Base-by-base conservation (phyloP, 768 basidiomycete genomes). In the Punctularia strigosozonata region DNA sequence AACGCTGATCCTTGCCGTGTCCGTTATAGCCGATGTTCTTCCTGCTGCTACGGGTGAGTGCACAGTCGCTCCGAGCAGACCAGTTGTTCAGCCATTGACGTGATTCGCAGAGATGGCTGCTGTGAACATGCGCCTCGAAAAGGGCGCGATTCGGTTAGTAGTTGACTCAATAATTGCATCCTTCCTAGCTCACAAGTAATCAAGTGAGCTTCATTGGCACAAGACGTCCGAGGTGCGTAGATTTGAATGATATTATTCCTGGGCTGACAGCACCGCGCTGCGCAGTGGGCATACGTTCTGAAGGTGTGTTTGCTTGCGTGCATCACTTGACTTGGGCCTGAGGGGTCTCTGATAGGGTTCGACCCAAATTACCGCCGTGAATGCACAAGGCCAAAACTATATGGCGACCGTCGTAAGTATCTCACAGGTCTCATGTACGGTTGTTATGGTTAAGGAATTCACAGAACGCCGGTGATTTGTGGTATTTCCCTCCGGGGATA, bases 71-170 rank as follows among this genome's bases (percentile, higher is more conserved):
- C 30, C 36, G 22, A 18, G 15, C 24, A 17, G 5, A 30, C 20
- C 18, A 5, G 23, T 33, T 23, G 31, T 39, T 44, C 25, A 22
- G 30, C 7, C 33, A 48, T 35, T 23, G 19, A 21, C 10, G 1
- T 30, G 32, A 37, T 31, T 22, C 19, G 14, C 36, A 53, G 56
- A 43, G 3, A 50, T 65, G 31, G 57, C 64, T 14, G 52, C 52
- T 33, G 51, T 35, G 63, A 63, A 6, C 72, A 73, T 24, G 59
- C 68, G 26, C 26, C 48, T 61, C 8, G 46, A 56, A 31, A 43
- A 51, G 12, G 60, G 60, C 7, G 52, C 52, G 10, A 45, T 56
- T 37, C 48, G 59, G 51, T 47, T 18, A 35, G 47, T 36, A n/a
- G n/a, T 5, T 6, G 18, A 24, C 22, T 24, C 20, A 10, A 4